Evolutionary conservation across 2,329 filamentous ascomycete species (phyloP).

Genomic region (Tympanopsis confertula): DNA sequence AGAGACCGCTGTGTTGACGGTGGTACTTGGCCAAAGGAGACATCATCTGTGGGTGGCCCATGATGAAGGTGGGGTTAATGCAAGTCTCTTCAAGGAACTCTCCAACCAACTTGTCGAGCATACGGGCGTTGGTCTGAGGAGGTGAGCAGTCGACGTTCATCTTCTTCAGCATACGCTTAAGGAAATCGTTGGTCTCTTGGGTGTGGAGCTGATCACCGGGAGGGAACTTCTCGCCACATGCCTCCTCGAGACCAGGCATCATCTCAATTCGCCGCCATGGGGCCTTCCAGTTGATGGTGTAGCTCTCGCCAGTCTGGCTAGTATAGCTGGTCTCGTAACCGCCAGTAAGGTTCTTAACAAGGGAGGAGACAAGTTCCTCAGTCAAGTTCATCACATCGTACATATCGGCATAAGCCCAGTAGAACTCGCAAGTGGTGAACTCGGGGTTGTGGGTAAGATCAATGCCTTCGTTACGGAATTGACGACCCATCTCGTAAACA

Average conservation of each 20-base stretch:
- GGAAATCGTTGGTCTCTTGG: slow-evolving; percentile 75
- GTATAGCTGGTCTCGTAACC: slow-evolving; percentile 76
- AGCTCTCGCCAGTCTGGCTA: slow-evolving; percentile 74
- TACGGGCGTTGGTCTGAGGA: slow-evolving; percentile 83
- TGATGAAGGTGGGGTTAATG: slow-evolving; percentile 87
- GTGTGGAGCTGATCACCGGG: slow-evolving; percentile 82
- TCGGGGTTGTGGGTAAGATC: slow-evolving; percentile 95
- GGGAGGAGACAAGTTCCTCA: slow-evolving; percentile 79
- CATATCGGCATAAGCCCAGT: slow-evolving; percentile 84
- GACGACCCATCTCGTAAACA: slow-evolving; percentile 89
- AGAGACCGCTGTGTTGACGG: slow-evolving; percentile 68
- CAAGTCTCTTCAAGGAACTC: slow-evolving; percentile 93
- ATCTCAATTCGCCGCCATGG: slow-evolving; percentile 93
- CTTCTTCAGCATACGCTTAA: slow-evolving; percentile 76
- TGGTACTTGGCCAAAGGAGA: slow-evolving; percentile 94
- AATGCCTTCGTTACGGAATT: slow-evolving; percentile 88
- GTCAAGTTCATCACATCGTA: slow-evolving; percentile 85
- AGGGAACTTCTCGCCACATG: slow-evolving; percentile 86
- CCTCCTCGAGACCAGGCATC: slow-evolving; percentile 85
- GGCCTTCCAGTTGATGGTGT: slow-evolving; percentile 89
- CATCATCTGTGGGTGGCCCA: slow-evolving; percentile 78
- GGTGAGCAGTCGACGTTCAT: slow-evolving; percentile 80
- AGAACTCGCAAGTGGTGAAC: slow-evolving; percentile 96
- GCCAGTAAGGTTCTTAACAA: slow-evolving; percentile 83
- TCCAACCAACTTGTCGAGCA: slow-evolving; percentile 89